Base-by-base conservation (phyloP, 306 rosid genomes). In the Cercis canadensis region DNA sequence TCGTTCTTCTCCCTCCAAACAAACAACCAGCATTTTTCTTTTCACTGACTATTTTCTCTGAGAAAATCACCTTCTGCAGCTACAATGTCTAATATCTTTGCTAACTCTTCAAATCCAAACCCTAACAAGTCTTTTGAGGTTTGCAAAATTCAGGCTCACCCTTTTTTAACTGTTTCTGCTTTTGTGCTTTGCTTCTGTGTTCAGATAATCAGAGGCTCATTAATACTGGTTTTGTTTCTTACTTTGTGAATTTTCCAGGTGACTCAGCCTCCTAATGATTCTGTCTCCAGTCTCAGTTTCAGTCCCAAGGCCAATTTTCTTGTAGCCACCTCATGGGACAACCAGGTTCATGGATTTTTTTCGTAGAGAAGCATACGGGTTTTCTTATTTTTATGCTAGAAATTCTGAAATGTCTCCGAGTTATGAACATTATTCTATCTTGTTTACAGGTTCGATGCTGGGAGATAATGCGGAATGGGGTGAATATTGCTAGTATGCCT, bases 311-410 rank as follows among this genome's bases (percentile, higher is more conserved):
- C 95, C 15, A 94, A 90, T 74, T 71, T 82, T 49, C 90, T 94
- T 47, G 87, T 94, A 3, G 97, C 98, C 5, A 94, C 96, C 29
- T 90, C 98, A 0, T 94, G 98, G 98, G 98, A 94, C 45, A 90
- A 87, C 67, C 97, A 94, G 92, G 98, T 92, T 11, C 53, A 32
- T 47, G 55, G 46, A 21, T 41, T 39, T 21, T 3, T 7, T 57
- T 29, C n/a, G 18, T 29, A 0, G 16, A 6, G 10, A 8, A 6
- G 10, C 43, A 6, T 37, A 4, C 3, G 53, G 29, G 16, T 46
- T 3, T 46, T 46, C 15, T 46, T 46, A n/a, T 46, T 24, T 24
- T 24, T 24, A 24, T 24, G 29, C 16, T 46, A 46, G 50, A 44
- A 44, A 44, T 44, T 44, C n/a, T 9, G 15, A 24, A 24, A 24